Evolutionary conservation across 139 green algal genomes (phyloP), one percentile per base, ranked within the genome.

Genomic region (Coelastrella sp.): DNA sequence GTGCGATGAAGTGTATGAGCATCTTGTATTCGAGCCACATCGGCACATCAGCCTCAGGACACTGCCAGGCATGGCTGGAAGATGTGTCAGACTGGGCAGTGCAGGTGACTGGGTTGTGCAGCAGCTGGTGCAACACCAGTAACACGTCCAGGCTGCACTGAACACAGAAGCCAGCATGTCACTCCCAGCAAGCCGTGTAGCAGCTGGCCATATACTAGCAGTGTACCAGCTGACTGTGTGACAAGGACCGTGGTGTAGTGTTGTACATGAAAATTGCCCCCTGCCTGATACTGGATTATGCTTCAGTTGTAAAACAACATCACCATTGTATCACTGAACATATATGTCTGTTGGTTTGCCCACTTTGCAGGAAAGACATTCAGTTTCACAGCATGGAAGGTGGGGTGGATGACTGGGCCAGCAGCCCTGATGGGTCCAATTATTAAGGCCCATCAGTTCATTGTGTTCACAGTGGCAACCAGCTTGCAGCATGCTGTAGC

Each of bases 331-430:
- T n/a, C n/a, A n/a, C n/a, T n/a, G n/a, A n/a, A n/a, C n/a, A n/a
- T 57, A 23, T 57, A 23, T 34, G 19, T 64, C 53, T 64, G 53
- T 27, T 64, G 19, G 6, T 64, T 34, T 34, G 21, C 21, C 30
- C 19, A 64, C 53, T 41, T 17, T 27, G 94, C 94, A 0, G 94
- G 75, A 19, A 98, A 98, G 88, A 98, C 95, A 9, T 98, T 98
- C 81, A 92, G 79, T 30, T 94, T 98, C 85, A 98, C 95, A 2
- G 92, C 90, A 0, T 98, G 94, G 92, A 98, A 97, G 94, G 40
- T 96, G 34, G 94, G 94, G 4, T 97, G 94, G 94, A 89, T 95
- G 77, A 93, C 93, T 0, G 93, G 92, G 23, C 93, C 94, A 4
- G 27, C 85, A 0, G n/a, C 35, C 30, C 74, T 98, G 68, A 75